These are phyloP conservation scores for Isatis lusitanica DNA, from an alignment of 441 rosid genomes.

Conservation along the genomic window DNA sequence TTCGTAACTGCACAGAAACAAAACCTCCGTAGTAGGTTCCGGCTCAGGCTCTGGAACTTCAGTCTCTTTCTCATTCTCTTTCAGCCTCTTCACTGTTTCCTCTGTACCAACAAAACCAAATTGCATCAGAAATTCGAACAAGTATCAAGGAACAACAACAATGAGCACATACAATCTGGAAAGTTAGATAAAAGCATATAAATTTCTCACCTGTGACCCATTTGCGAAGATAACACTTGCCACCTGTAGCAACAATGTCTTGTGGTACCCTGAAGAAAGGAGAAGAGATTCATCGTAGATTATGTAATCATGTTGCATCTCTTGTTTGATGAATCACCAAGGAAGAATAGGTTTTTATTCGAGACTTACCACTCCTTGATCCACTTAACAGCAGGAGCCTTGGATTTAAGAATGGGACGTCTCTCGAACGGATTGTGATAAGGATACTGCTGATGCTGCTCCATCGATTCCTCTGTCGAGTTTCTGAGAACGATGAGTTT, in stretches of 20 bases:
- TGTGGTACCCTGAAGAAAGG: constrained; percentile 78
- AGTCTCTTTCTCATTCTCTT: constrained; percentile 69
- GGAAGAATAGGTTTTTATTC: neutral
- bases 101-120: constrained; percentile 39
- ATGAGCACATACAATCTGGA: neutral
- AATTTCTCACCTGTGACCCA: constrained; percentile 75
- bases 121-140: neutral
- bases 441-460: constrained; percentile 19
- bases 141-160: neutral
- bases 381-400: constrained; percentile 81
- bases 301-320: neutral
- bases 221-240: constrained; percentile 78
- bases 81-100: constrained; percentile 60
- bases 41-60: constrained; percentile 81
- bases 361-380: constrained; percentile 63
- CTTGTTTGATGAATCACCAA: neutral
- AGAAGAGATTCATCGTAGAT: neutral
- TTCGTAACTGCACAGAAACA: constrained; percentile 91
- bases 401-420: constrained; percentile 67
- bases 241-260: constrained; percentile 91
- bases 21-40: constrained; percentile 93
- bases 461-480: constrained; percentile 17
- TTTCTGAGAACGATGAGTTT: neutral
- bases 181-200: neutral
- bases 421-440: constrained; percentile 66